Percentiles rank a stretch among this genome's conserved stretches.
These are phyloP conservation scores for Yarrowia hollandica DNA, from an alignment of 805 yeast genomes.

Conservation along the genomic window DNA sequence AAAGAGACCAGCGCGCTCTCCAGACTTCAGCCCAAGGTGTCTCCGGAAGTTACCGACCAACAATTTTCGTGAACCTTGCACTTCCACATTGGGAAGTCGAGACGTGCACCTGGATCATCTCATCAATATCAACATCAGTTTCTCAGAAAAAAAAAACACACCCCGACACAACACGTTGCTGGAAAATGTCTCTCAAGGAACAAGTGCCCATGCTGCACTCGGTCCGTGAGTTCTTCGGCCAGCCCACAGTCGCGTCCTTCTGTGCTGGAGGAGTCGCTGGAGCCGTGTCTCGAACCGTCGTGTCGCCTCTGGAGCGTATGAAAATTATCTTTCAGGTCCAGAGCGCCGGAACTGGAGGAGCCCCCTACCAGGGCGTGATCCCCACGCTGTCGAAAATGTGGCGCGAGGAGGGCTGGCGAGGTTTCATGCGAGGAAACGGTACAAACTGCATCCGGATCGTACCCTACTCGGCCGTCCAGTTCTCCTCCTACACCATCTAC, in stretches of 20 bases:
- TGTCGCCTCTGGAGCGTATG: constrained; percentile 92
- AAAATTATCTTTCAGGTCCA: constrained; percentile 90
- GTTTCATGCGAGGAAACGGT: constrained; percentile 87
- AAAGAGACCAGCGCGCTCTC: no score
- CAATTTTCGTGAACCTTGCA: constrained; percentile 24
- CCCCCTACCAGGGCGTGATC: constrained; percentile 62
- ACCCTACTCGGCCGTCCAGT: constrained; percentile 95
- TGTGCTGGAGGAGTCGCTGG: constrained; percentile 97
- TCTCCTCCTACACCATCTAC: constrained; percentile 68
- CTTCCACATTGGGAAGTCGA: constrained; percentile 20
- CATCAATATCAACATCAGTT: no score
- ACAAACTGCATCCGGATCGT: constrained; percentile 85
- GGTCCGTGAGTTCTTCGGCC: constrained; percentile 25
- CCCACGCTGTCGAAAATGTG: constrained; percentile 77
- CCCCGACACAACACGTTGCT: background rate
- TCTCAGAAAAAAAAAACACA: background rate
- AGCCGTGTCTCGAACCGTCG: constrained; percentile 88
- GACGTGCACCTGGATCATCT: constrained; percentile 10
- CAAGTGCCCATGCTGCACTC: constrained; percentile 9
- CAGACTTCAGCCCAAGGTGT: no score
- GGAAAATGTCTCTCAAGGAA: constrained; percentile 18
- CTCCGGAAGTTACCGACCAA: constrained; percentile 10
- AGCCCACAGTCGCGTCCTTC: constrained; percentile 64
- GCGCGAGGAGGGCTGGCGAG: constrained; percentile 87
- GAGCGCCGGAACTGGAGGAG: constrained; percentile 52